These are phyloP conservation scores for Phytophthora cactorum DNA, from an alignment of 352 stramenopile genomes.

Conservation along the genomic window DNA sequence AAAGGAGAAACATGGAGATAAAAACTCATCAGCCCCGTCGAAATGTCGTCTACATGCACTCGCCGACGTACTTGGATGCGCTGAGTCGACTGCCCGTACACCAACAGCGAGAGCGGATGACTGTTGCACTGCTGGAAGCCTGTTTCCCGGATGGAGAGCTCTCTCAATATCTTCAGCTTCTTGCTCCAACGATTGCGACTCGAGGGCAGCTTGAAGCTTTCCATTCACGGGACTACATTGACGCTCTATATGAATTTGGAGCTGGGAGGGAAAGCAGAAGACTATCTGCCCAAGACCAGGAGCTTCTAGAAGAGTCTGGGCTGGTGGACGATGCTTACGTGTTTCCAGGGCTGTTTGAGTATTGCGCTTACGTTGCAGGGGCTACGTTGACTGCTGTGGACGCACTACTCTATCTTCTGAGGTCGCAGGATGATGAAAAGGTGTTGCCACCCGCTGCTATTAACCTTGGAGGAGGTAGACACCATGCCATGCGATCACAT, in stretches of 20 bases:
- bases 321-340: constrained; percentile 75
- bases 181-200: constrained; percentile 43
- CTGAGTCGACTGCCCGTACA: constrained; percentile 48
- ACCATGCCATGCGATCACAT: constrained; percentile 89
- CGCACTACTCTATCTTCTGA: constrained; percentile 46
- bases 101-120: constrained; percentile 48
- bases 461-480: constrained; percentile 97
- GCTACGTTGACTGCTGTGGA: constrained; percentile 67
- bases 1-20: neutral
- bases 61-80: constrained; percentile 27
- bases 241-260: constrained; percentile 10
- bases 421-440: neutral
- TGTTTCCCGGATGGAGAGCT: constrained; percentile 19
- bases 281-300: neutral
- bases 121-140: constrained; percentile 42
- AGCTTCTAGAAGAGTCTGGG: constrained; percentile 34
- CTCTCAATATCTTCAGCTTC: constrained; percentile 37
- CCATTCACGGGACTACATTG: constrained; percentile 31
- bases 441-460: constrained; percentile 79
- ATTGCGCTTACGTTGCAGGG: constrained; percentile 60
- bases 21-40: neutral
- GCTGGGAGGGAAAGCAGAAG: neutral
- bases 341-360: constrained; percentile 61
- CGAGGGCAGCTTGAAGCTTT: constrained; percentile 29
- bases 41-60: constrained; percentile 18